phyloP scores from a whole-genome alignment of 148 eudicot genomes.

The Diospyros lotus region DNA sequence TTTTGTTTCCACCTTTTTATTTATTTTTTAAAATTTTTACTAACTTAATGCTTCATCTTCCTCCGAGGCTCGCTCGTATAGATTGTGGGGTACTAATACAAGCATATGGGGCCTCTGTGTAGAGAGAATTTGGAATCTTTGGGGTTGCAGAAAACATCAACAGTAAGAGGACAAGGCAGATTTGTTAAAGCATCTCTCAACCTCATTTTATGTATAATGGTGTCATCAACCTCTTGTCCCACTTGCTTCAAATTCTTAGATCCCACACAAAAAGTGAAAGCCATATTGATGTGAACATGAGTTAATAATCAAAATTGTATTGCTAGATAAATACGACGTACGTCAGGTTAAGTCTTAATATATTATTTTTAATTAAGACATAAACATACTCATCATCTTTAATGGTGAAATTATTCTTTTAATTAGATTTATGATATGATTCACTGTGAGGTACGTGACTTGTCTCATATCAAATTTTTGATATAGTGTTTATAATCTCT shows the following conservation, averaged over 20 bases:
- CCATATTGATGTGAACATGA: too few species aligned
- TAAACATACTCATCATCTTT: too few species aligned
- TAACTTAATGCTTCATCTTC: not conserved
- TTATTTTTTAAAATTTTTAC: not conserved
- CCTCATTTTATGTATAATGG: not conserved
- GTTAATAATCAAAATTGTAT: too few species aligned
- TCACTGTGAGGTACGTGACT: too few species aligned
- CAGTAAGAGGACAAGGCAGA: not conserved
- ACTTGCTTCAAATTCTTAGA: not conserved
- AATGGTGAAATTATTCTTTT: too few species aligned
- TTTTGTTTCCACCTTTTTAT: not conserved
- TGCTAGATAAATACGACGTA: too few species aligned
- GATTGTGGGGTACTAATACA: not conserved
- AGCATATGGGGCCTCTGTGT: not conserved
- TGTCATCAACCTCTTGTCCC: not conserved
- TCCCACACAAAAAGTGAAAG: not conserved
- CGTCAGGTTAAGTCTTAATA: too few species aligned
- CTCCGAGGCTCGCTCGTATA: not conserved
- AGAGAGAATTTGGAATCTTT: slow-evolving; percentile 1
- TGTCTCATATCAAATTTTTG: too few species aligned
- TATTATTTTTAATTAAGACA: too few species aligned
- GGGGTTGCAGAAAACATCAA: slow-evolving; percentile 4
- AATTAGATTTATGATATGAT: too few species aligned
- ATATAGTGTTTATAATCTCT: too few species aligned
- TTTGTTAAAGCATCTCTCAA: not conserved